phyloP scores from a whole-genome alignment of 176 grass and related monocot species.

The Aegilops speltoides region DNA sequence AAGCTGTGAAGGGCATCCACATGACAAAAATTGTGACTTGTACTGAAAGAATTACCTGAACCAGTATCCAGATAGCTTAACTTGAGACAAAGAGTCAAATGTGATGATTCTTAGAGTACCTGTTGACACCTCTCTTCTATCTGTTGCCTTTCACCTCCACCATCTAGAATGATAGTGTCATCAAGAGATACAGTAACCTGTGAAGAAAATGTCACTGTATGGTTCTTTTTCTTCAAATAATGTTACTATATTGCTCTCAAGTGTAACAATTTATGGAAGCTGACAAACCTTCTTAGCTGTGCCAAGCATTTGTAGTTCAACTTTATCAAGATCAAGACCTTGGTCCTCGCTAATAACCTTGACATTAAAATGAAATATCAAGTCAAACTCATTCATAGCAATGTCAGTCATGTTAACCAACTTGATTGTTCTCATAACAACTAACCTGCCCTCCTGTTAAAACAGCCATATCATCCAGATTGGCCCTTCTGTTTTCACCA shows the following conservation, averaged over 20 bases:
- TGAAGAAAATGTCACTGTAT: conserved; percentile 31
- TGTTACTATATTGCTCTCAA: conserved; percentile 14
- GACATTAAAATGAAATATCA: conserved; percentile 36
- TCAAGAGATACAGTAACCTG: conserved; percentile 91
- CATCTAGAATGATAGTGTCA: conserved; percentile 80
- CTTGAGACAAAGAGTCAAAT: background rate
- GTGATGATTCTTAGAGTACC: conserved; percentile 41
- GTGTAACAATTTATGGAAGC: conserved; percentile 19
- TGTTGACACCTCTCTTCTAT: conserved; percentile 83
- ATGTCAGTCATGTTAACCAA: background rate
- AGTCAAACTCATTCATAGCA: conserved; percentile 21
- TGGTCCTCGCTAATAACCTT: conserved; percentile 84
- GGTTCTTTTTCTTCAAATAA: background rate
- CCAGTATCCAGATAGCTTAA: conserved; percentile 17
- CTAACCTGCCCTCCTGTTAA: conserved; percentile 87
- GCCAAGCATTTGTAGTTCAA: conserved; percentile 84
- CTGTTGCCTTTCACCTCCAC: conserved; percentile 72
- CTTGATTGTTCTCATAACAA: background rate
- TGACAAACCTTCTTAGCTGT: conserved; percentile 87
- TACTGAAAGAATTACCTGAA: background rate
- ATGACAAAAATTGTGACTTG: conserved; percentile 12
- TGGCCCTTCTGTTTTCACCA: conserved; percentile 91
- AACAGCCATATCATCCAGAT: conserved; percentile 88
- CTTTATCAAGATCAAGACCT: conserved; percentile 68
- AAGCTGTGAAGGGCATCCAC: conserved; percentile 53